Evolutionary conservation across 2,329 filamentous ascomycete species (phyloP).

Genomic region (Coniosporium tulheliwenetii): DNA sequence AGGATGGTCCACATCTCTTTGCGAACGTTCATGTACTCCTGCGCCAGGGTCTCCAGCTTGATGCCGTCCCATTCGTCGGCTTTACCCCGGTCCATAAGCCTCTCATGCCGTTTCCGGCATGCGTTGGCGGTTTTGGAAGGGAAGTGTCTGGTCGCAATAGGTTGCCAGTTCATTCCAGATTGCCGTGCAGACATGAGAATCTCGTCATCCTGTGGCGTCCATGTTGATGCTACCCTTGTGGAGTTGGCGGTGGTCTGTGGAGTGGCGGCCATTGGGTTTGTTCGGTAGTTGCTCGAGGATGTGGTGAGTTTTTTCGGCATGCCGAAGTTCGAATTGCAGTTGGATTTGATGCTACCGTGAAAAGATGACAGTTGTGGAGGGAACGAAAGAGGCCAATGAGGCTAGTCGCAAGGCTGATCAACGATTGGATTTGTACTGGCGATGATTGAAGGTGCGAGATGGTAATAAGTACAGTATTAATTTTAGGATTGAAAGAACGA

Average conservation of each 20-base stretch:
- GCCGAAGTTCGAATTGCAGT: constrained; percentile 8
- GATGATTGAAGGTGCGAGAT: too few relatives aligned
- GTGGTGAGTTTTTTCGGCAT: constrained; percentile 29
- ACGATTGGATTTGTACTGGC: too few relatives aligned
- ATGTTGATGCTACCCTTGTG: constrained; percentile 24
- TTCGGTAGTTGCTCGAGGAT: constrained; percentile 6
- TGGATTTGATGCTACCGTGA: constrained; percentile 1
- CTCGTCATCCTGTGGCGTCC: constrained; percentile 61
- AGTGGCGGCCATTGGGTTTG: constrained; percentile 11
- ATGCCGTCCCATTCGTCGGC: constrained; percentile 65
- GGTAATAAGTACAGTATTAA: too few relatives aligned
- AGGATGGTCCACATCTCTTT: constrained; percentile 70
- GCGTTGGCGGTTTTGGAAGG: constrained; percentile 64
- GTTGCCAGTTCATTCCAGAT: constrained; percentile 67
- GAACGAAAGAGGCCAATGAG: too few relatives aligned
- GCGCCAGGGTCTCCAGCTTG: constrained; percentile 58
- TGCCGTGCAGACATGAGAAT: constrained; percentile 56
- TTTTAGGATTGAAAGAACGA: too few relatives aligned
- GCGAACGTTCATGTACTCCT: constrained; percentile 64
- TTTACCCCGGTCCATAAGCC: constrained; percentile 58
- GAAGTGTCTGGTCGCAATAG: constrained; percentile 64
- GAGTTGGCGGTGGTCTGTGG: constrained; percentile 17
- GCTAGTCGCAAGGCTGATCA: too few relatives aligned
- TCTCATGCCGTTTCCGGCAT: constrained; percentile 77
- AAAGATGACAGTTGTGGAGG: not conserved